Conservation (phyloP, 805 yeast species). For the Kodamaea neixiangensis region DNA sequence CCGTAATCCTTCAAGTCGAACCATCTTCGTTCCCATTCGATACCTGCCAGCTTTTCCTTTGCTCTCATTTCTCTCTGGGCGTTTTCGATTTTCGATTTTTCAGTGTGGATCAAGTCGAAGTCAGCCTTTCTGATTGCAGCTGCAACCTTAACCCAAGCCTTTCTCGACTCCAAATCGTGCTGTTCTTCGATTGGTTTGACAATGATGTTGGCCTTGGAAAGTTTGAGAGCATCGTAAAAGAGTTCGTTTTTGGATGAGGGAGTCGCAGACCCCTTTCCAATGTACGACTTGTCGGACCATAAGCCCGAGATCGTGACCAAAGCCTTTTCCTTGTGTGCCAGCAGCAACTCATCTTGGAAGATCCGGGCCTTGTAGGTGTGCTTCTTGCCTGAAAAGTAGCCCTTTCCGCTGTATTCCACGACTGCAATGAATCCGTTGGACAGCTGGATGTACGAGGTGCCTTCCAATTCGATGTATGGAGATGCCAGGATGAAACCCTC, state of each 20-base stretch:
- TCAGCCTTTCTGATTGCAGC: conserved; percentile 78
- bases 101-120: conserved; percentile 70
- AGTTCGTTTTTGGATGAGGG: conserved; percentile 46
- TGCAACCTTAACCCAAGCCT: conserved; percentile 89
- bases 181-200: conserved; percentile 87
- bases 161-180: conserved; percentile 77
- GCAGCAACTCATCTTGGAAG: conserved; percentile 52
- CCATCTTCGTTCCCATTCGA: conserved; percentile 80
- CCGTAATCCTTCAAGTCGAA: conserved; percentile 50
- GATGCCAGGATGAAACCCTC: conserved; percentile 90
- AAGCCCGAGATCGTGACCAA: conserved; percentile 84
- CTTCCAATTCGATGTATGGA: conserved; percentile 94
- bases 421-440: conserved; percentile 73
- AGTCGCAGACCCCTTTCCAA: conserved; percentile 56
- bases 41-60: conserved; percentile 64
- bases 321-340: conserved; percentile 58
- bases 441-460: conserved; percentile 79
- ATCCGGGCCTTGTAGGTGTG: conserved; percentile 88
- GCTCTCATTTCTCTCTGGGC: conserved; percentile 81
- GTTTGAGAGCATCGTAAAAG: conserved; percentile 63
- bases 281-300: conserved; percentile 81
- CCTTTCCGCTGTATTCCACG: conserved; percentile 86
- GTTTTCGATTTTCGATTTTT: conserved; percentile 79
- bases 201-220: conserved; percentile 52
- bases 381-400: conserved; percentile 94